phyloP scores from a whole-genome alignment of 2,329 filamentous ascomycete genomes.

The Clathrospora elynae region DNA sequence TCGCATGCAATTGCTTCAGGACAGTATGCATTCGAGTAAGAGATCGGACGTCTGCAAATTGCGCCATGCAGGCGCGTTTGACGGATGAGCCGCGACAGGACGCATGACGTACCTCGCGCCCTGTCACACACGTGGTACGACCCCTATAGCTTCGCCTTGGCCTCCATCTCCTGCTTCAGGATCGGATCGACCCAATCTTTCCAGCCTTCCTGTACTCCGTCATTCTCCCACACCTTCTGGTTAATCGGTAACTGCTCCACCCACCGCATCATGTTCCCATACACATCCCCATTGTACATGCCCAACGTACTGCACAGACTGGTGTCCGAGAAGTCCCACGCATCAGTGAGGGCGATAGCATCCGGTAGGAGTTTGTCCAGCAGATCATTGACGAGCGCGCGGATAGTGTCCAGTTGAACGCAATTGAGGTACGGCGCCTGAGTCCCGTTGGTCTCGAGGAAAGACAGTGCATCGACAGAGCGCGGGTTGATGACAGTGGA shows the following conservation, averaged over 20 bases:
- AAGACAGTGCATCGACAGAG: constrained; percentile 32
- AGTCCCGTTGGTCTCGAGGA: constrained; percentile 22
- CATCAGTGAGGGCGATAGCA: constrained; percentile 55
- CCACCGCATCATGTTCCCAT: constrained; percentile 53
- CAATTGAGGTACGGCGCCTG: constrained; percentile 2
- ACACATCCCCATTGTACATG: constrained; percentile 56
- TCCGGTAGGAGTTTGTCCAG: constrained; percentile 55
- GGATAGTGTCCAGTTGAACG: constrained; percentile 47
- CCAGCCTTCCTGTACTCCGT: constrained; percentile 5
- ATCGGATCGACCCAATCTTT: constrained; percentile 10
- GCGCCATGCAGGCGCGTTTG: constrained; percentile 1
- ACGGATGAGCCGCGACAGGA: too few relatives aligned
- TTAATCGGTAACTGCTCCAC: constrained; percentile 37
- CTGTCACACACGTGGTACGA: background rate
- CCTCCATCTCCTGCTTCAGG: background rate
- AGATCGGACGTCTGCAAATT: background rate
- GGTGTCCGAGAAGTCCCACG: constrained; percentile 58
- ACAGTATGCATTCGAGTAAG: background rate
- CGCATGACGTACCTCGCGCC: too few relatives aligned
- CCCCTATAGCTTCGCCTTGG: constrained; percentile 4
- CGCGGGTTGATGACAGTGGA: constrained; percentile 47
- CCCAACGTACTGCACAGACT: constrained; percentile 57
- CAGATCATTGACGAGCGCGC: constrained; percentile 34
- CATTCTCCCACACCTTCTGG: constrained; percentile 1
- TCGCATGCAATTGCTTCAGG: constrained; percentile 1